A percentile compares a stretch with the other conserved stretches of the same genome.
Evolutionary conservation across 495 filamentous ascomycete species (phyloP).

Genomic region (Penicilliopsis zonata): DNA sequence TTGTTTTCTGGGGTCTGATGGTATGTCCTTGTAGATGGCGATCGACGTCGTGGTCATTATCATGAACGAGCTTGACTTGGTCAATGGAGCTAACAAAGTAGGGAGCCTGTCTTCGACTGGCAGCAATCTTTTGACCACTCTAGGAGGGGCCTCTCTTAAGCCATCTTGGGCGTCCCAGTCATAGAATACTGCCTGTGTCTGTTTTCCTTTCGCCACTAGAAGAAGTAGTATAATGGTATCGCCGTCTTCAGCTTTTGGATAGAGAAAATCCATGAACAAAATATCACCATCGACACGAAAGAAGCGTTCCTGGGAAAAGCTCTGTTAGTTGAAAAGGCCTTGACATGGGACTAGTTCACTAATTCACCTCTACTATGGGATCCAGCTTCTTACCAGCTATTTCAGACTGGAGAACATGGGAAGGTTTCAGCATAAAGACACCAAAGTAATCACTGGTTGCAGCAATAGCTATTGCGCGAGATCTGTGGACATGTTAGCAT

Average conservation of each 20-base stretch:
- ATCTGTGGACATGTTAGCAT: slow-evolving; percentile 25
- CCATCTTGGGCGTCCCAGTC: slow-evolving; percentile 53
- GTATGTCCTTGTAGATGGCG: slow-evolving; percentile 44
- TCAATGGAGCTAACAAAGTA: slow-evolving; percentile 56
- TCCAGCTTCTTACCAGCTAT: slow-evolving; percentile 18
- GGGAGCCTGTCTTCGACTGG: slow-evolving; percentile 49
- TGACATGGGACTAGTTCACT: background rate
- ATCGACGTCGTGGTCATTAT: slow-evolving; percentile 47
- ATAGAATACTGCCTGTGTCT: slow-evolving; percentile 54
- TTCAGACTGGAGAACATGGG: slow-evolving; percentile 20
- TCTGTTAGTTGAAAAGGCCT: background rate
- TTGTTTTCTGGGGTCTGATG: slow-evolving; percentile 20
- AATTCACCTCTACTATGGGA: slow-evolving; percentile 25
- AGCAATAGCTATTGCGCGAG: slow-evolving; percentile 53
- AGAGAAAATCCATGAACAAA: slow-evolving; percentile 77
- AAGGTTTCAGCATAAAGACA: slow-evolving; percentile 36
- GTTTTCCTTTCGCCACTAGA: slow-evolving; percentile 46
- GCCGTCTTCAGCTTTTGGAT: slow-evolving; percentile 49
- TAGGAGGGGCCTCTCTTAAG: slow-evolving; percentile 23
- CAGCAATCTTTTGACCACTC: slow-evolving; percentile 37
- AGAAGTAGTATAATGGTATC: slow-evolving; percentile 63
- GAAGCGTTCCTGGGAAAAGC: slow-evolving; percentile 34
- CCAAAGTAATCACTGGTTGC: slow-evolving; percentile 45
- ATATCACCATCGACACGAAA: slow-evolving; percentile 61
- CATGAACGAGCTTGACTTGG: slow-evolving; percentile 50